phyloP scores from a whole-genome alignment of 1,284 basidiomycete genomes.

The Coriolopsis trogii region DNA sequence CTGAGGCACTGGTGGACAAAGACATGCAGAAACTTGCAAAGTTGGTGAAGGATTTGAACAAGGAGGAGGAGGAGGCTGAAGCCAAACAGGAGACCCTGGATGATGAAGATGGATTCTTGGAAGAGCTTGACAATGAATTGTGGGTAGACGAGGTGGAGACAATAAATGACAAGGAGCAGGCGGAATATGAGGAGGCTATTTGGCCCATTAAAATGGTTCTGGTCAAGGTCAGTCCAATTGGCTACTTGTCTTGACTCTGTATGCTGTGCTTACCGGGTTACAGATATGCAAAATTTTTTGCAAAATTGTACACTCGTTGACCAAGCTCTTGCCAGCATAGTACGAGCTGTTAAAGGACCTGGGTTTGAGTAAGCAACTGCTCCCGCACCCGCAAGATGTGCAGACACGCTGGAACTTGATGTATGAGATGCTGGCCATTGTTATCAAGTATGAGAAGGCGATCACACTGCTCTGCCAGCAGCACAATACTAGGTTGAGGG shows the following conservation, averaged over 20 bases:
- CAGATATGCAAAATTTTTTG: slow-evolving; percentile 35
- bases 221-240: slow-evolving; percentile 20
- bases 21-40: neutral
- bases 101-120: slow-evolving; percentile 4
- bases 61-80: neutral
- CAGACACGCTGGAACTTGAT: slow-evolving; percentile 24
- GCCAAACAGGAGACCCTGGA: slow-evolving; percentile 6
- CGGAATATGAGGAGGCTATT: slow-evolving; percentile 7
- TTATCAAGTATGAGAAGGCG: slow-evolving; percentile 25
- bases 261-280: neutral
- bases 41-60: neutral
- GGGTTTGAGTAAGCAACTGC: slow-evolving; percentile 15
- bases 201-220: slow-evolving; percentile 18
- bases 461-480: slow-evolving; percentile 29
- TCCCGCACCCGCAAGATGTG: slow-evolving; percentile 25
- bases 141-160: slow-evolving; percentile 14
- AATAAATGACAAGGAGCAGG: slow-evolving; percentile 8
- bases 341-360: slow-evolving; percentile 7
- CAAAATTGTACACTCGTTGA: slow-evolving; percentile 37
- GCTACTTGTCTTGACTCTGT: neutral
- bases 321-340: slow-evolving; percentile 37
- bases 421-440: slow-evolving; percentile 33
- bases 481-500: slow-evolving; percentile 19
- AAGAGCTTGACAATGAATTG: slow-evolving; percentile 14
- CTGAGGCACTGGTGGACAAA: neutral